These are phyloP conservation scores for Fusarium hainanense DNA, from an alignment of 2,329 filamentous ascomycete species.

Conservation along the genomic window DNA sequence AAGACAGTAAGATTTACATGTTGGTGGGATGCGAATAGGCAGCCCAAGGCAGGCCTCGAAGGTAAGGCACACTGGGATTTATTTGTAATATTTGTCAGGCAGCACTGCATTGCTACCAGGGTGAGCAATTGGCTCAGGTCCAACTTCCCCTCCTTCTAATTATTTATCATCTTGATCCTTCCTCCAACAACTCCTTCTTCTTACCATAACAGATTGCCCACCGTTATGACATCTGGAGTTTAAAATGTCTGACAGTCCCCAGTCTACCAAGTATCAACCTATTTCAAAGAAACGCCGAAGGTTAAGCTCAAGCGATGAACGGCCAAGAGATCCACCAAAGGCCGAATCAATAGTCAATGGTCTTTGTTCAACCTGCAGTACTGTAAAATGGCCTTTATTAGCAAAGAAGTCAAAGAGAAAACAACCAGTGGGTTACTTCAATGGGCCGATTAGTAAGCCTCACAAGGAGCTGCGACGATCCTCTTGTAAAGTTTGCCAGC, in stretches of 20 bases:
- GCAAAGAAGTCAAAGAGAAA: fast-evolving
- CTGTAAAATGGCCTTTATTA: fast-evolving
- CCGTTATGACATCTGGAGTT: fast-evolving
- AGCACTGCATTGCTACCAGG: not conserved
- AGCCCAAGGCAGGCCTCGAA: not conserved
- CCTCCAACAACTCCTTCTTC: fast-evolving
- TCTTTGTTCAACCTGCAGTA: fast-evolving
- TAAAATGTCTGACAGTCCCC: fast-evolving
- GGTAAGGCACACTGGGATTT: not conserved
- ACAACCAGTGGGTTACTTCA: fast-evolving
- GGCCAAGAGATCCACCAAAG: no score
- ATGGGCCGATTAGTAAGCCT: fast-evolving
- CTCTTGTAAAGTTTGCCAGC: no score
- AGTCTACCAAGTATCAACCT: no score
- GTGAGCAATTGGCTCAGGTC: not conserved
- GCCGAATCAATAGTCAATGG: fast-evolving
- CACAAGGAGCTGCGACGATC: no score
- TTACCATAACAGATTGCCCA: fast-evolving
- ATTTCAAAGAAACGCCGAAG: no score
- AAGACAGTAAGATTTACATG: not conserved
- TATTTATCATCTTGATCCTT: not conserved
- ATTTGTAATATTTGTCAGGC: not conserved
- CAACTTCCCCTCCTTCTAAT: not conserved
- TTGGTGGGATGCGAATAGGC: not conserved
- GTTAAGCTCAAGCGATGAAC: no score